phyloP scores from a whole-genome alignment of 257 asterid genomes.

The Mitragyna speciosa region DNA sequence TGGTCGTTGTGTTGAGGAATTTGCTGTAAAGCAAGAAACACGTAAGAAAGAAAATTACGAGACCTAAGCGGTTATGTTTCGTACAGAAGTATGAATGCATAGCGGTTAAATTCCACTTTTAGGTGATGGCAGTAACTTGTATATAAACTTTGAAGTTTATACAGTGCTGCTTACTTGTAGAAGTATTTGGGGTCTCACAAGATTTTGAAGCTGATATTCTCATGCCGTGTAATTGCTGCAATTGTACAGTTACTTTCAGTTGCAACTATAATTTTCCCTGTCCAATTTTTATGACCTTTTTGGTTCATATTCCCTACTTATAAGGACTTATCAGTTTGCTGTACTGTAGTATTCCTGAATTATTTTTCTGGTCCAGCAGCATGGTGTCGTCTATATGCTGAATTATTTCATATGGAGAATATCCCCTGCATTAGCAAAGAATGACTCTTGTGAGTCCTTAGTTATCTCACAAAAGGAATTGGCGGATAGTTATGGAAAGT shows the following conservation, averaged over 20 bases:
- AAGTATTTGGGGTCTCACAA: neutral
- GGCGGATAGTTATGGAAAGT: conserved; percentile 48
- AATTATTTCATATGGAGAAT: conserved; percentile 10
- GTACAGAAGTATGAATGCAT: neutral
- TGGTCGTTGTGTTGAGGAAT: neutral
- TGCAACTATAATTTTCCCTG: neutral
- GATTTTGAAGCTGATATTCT: neutral
- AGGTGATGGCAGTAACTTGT: neutral
- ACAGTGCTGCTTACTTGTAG: neutral
- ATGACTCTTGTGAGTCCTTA: conserved; percentile 9
- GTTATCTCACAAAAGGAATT: conserved; percentile 2
- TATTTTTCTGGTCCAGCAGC: neutral
- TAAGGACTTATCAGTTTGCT: neutral
- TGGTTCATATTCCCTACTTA: neutral
- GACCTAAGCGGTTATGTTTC: neutral
- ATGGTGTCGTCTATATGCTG: neutral
- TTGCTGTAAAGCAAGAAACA: neutral
- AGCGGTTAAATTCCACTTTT: neutral
- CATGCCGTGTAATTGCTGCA: neutral
- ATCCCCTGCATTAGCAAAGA: conserved; percentile 1
- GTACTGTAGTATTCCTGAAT: neutral
- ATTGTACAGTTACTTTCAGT: neutral
- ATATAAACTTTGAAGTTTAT: neutral
- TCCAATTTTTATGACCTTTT: neutral
- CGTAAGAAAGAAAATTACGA: neutral